Evolutionary conservation across 75 land plant species (phyloP).

Genomic region (Cunninghamia lanceolata): DNA sequence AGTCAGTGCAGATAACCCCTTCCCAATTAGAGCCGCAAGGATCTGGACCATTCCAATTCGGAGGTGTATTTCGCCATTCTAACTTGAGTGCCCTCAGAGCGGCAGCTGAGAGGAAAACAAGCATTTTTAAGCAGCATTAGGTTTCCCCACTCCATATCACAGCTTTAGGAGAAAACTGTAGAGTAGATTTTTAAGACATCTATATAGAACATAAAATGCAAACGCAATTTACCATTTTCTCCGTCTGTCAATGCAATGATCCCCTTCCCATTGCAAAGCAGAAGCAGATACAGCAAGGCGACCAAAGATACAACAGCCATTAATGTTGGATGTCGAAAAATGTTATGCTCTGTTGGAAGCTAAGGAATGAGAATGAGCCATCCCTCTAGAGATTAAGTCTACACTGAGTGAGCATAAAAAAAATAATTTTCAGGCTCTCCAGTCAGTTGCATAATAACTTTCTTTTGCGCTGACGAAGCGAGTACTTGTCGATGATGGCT

Average conservation of each 20-base stretch:
- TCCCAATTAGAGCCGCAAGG: conserved; percentile 5
- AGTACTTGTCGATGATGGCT: too few relatives aligned
- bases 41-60: conserved; percentile 7
- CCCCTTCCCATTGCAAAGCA: conserved; percentile 11
- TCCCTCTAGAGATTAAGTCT: too few relatives aligned
- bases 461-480: too few relatives aligned
- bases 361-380: too few relatives aligned
- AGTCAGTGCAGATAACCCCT: conserved; percentile 16
- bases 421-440: too few relatives aligned
- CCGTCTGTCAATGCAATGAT: conserved; percentile 16
- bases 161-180: neutral
- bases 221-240: conserved; percentile 14
- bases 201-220: neutral
- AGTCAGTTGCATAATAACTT: too few relatives aligned
- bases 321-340: too few relatives aligned
- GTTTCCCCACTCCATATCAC: neutral
- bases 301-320: neutral
- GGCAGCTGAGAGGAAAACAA: conserved; percentile 9
- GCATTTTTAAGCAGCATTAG: neutral
- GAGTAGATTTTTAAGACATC: neutral
- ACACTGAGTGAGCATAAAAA: too few relatives aligned
- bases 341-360: too few relatives aligned
- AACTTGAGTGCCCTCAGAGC: conserved; percentile 5
- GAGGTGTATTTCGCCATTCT: conserved; percentile 3
- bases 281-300: neutral